Conservation (phyloP, 306 rosid genomes). For the Datisca glomerata region DNA sequence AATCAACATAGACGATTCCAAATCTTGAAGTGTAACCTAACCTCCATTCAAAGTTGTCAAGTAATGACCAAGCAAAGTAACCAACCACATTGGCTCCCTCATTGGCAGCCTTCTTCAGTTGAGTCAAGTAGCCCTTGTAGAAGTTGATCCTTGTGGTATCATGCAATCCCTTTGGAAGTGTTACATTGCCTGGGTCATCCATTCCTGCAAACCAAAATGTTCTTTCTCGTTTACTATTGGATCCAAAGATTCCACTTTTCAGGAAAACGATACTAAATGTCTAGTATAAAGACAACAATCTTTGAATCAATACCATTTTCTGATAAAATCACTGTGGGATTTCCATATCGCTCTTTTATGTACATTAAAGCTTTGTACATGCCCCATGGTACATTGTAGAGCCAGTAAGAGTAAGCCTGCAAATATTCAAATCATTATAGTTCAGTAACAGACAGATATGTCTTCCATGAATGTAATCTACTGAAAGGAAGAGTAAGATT, state of each 20-base stretch:
- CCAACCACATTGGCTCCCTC: slow-evolving; percentile 73
- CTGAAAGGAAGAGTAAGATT: not conserved
- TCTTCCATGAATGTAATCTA: not conserved
- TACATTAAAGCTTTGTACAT: slow-evolving; percentile 64
- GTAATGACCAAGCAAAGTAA: slow-evolving; percentile 86
- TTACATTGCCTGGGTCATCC: slow-evolving; percentile 69
- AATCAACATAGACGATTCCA: slow-evolving; percentile 84
- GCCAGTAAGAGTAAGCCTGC: slow-evolving; percentile 81
- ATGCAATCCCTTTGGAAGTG: slow-evolving; percentile 41
- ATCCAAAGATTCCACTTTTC: slow-evolving; percentile 2
- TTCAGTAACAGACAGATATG: not conserved
- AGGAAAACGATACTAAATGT: too few species aligned
- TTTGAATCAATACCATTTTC: slow-evolving; percentile 99
- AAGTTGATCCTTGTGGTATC: slow-evolving; percentile 67
- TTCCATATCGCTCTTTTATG: slow-evolving; percentile 64
- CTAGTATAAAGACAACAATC: too few species aligned
- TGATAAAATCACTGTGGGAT: slow-evolving; percentile 64
- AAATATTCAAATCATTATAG: slow-evolving; percentile 5
- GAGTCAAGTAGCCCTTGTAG: slow-evolving; percentile 50
- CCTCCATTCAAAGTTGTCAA: slow-evolving; percentile 91
- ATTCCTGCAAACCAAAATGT: slow-evolving; percentile 35
- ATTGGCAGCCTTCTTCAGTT: slow-evolving; percentile 65
- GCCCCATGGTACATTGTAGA: slow-evolving; percentile 98
- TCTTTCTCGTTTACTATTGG: not conserved
- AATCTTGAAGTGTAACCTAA: slow-evolving; percentile 88